phyloP scores from a whole-genome alignment of 2,329 filamentous ascomycete genomes.

The Davidsoniella virescens region DNA sequence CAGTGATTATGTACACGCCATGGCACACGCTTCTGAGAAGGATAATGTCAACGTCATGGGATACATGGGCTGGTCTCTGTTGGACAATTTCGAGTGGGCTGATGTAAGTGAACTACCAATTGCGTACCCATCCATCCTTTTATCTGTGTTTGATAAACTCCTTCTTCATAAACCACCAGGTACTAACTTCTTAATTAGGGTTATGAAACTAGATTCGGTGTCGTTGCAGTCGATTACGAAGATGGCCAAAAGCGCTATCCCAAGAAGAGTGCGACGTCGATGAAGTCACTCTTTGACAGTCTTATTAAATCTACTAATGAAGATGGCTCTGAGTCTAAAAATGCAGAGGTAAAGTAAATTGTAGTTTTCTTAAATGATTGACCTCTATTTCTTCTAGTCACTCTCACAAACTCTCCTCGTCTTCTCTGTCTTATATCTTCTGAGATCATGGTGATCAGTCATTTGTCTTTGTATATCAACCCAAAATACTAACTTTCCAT shows the following conservation, averaged over 20 bases:
- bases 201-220: conserved; percentile 73
- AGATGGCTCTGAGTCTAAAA: not conserved
- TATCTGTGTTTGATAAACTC: conserved; percentile 75
- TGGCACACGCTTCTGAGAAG: conserved; percentile 53
- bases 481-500: no score
- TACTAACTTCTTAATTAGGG: conserved; percentile 24
- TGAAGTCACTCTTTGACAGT: conserved; percentile 54
- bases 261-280: conserved; percentile 66
- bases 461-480: no score
- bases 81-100: conserved; percentile 91
- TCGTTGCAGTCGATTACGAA: conserved; percentile 68
- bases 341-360: not conserved
- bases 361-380: not conserved
- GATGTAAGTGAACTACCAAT: conserved; percentile 26
- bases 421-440: not conserved
- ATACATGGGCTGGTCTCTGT: conserved; percentile 75
- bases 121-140: conserved; percentile 24
- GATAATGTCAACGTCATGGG: conserved; percentile 66
- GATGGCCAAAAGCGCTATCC: conserved; percentile 63
- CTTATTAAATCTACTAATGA: conserved; percentile 31
- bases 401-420: not conserved
- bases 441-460: not conserved
- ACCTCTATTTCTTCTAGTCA: not conserved
- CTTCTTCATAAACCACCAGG: conserved; percentile 50
- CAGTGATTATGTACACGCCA: conserved; percentile 55